Conservation (phyloP, 164 flowering plant genomes). For the Houttuynia cordata region DNA sequence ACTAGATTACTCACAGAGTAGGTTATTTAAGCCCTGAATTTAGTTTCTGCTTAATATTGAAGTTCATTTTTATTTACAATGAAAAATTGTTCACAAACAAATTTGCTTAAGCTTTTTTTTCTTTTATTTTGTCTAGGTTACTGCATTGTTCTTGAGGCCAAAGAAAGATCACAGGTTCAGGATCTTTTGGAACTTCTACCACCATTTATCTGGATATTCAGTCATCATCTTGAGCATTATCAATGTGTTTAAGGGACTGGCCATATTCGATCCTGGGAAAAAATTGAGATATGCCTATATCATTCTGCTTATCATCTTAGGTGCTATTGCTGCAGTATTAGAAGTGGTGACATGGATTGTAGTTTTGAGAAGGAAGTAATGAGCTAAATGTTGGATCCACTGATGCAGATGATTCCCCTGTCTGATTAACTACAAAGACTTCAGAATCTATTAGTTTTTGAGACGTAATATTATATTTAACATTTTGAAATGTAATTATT, state of each 20-base stretch:
- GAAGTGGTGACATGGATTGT: constrained; percentile 42
- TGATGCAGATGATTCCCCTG: too few relatives aligned
- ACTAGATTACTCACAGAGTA: too few relatives aligned
- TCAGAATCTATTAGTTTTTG: too few relatives aligned
- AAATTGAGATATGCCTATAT: constrained; percentile 47
- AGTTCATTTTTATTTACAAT: too few relatives aligned
- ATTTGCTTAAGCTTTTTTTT: too few relatives aligned
- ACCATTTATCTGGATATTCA: constrained; percentile 42
- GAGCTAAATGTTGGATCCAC: too few relatives aligned
- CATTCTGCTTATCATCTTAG: constrained; percentile 22
- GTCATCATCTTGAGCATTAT: constrained; percentile 40
- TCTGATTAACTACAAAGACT: too few relatives aligned
- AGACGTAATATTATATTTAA: too few relatives aligned
- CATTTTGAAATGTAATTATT: too few relatives aligned
- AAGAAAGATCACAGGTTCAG: constrained; percentile 69
- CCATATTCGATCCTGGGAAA: constrained; percentile 33
- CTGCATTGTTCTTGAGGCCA: constrained; percentile 75
- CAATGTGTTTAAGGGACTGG: constrained; percentile 54
- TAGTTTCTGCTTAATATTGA: too few relatives aligned
- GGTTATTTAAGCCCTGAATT: too few relatives aligned
- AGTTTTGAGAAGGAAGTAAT: constrained; percentile 38
- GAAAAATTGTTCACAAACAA: not conserved
- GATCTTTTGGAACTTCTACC: constrained; percentile 72
- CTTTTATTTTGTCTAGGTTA: constrained; percentile 41
- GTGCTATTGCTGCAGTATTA: constrained; percentile 13